Evolutionary conservation across 2,329 filamentous ascomycete genomes (phyloP), one percentile per base, ranked within the genome.

Genomic region (Cladophialophora exuberans): DNA sequence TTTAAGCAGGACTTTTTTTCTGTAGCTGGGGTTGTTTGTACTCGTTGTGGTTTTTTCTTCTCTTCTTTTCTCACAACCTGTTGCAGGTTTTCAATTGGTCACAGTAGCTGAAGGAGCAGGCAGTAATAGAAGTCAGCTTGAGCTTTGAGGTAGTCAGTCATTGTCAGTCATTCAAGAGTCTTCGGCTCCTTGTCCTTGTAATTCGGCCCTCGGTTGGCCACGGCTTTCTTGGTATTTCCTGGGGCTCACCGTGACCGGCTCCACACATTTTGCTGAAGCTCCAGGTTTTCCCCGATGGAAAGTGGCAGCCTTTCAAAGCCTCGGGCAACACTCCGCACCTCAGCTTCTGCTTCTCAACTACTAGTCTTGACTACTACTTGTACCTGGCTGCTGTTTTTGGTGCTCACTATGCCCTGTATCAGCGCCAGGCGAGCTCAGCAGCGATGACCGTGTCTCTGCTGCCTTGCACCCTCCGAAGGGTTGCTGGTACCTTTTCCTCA

Each of bases 391-490:
- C 35, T n/a, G 33, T n/a, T n/a, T 4, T 25, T 26, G 20, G 30
- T 53, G 49, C 46, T 59, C 48, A 47, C 26, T 38, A 60, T 62
- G 57, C 39, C 22, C 20, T 22, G 30, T 50, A 48, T 45, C 25
- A 53, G 36, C 38, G 44, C 41, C 31, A 59, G 52, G 47, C 47
- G 54, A 52, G 59, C 61, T 59, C 61, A 63, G 55, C 59, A 60
- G 54, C 49, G 56, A 63, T 63, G 61, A 62, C 54, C 11, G 47
- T 53, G 25, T 28, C 43, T 28, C 20, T 54, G 31, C 25, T 54
- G 42, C 54, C 57, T 23, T 50, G 41, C 39, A 54, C 46, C 22
- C 38, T 61, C 47, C 49, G 54, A 55, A 51, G 55, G 46, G n/a
- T 18, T 7, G 46, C 46, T 39, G 25, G 13, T 9, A 5, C 38